Evolutionary conservation across 1,139 yeast genomes (phyloP).

Genomic region (Hyphopichia khmerensis): DNA sequence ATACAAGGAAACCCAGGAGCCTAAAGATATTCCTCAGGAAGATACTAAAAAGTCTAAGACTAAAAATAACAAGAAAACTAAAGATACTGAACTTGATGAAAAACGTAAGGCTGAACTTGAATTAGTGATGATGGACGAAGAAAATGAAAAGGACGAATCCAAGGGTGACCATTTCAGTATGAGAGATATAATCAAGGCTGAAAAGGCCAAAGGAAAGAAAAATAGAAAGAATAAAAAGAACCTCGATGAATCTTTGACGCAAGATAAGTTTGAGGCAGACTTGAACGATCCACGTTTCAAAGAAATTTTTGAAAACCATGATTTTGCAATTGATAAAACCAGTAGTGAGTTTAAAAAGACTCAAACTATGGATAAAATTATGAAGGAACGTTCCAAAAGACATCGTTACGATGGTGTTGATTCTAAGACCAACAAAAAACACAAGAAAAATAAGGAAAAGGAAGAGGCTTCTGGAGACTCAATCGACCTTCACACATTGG

Average conservation of each 20-base stretch:
- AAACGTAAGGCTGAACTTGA: constrained; percentile 71
- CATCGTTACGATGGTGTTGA: constrained; percentile 14
- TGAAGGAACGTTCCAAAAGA: constrained; percentile 72
- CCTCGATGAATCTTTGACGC: constrained; percentile 40
- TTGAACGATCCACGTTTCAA: constrained; percentile 82
- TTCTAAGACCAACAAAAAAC: constrained; percentile 13
- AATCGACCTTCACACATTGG: constrained; percentile 2
- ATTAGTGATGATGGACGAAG: constrained; percentile 69
- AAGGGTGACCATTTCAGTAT: constrained; percentile 66
- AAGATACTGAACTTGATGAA: constrained; percentile 26
- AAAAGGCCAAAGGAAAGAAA: constrained; percentile 60
- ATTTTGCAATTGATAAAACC: constrained; percentile 89
- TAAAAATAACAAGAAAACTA: constrained; percentile 14
- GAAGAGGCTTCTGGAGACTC: neutral
- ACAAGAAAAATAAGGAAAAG: constrained; percentile 6
- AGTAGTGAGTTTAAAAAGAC: constrained; percentile 87
- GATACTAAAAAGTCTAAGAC: constrained; percentile 16
- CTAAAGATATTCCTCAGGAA: constrained; percentile 13
- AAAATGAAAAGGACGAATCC: constrained; percentile 41
- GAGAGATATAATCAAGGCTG: constrained; percentile 75
- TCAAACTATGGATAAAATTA: constrained; percentile 76
- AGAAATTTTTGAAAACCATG: constrained; percentile 84
- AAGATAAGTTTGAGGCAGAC: constrained; percentile 67
- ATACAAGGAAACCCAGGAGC: constrained; percentile 44
- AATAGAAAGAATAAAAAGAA: constrained; percentile 40